A percentile compares a stretch with the other conserved stretches of the same genome.
Conservation (phyloP, 441 rosid genomes). For the Euphorbia corollata region DNA sequence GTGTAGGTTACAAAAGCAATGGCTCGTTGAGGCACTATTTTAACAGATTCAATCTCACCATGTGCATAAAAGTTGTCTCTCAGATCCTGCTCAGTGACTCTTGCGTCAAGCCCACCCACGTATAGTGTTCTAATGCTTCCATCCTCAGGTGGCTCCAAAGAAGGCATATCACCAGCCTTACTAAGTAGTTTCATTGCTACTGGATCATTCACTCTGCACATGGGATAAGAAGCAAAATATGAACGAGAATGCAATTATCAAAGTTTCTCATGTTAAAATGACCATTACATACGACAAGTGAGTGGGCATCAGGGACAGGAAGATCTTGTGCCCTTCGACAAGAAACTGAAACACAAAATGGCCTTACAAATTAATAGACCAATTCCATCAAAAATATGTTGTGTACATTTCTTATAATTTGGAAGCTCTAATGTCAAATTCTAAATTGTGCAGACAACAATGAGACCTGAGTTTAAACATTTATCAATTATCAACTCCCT, state of each 20-base stretch:
- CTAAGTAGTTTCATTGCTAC: constrained; percentile 84
- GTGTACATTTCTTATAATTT: not conserved
- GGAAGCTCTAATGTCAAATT: not conserved
- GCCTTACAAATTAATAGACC: not conserved
- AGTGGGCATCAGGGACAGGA: too few species aligned
- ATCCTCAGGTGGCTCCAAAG: constrained; percentile 86
- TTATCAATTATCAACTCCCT: not conserved
- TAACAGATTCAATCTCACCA: constrained; percentile 88
- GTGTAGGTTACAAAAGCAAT: constrained; percentile 92
- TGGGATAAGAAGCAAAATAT: not conserved
- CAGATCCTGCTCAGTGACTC: constrained; percentile 79
- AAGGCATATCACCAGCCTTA: constrained; percentile 94
- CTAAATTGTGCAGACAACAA: not conserved
- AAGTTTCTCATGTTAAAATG: not conserved
- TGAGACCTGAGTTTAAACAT: not conserved
- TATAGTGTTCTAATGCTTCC: constrained; percentile 86
- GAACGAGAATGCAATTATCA: not conserved
- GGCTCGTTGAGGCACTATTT: constrained; percentile 77
- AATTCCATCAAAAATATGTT: not conserved
- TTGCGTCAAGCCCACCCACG: constrained; percentile 82
- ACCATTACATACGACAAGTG: not conserved
- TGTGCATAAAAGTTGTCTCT: constrained; percentile 81
- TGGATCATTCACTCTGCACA: constrained; percentile 76
- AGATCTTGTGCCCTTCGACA: not conserved
- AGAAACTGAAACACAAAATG: not conserved